Evolutionary conservation across 2,329 filamentous ascomycete genomes (phyloP), one percentile per base, ranked within the genome.

Genomic region (Pseudovirgaria hyperparasitica): DNA sequence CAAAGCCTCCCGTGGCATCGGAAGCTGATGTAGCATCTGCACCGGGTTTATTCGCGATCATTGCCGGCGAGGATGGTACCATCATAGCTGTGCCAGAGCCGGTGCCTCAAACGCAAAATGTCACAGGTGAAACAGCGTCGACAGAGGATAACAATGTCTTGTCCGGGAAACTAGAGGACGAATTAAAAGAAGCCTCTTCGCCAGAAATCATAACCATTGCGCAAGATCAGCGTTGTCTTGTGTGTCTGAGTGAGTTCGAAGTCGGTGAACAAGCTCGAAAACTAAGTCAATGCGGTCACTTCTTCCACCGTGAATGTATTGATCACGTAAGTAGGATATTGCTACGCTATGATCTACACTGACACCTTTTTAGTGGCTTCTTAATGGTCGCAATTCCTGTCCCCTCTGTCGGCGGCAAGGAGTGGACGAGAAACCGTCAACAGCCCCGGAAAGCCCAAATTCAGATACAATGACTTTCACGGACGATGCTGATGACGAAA

Each of bases 261-360:
- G 57, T 55, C 9, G 62, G 63, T 6, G 74, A 78, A 35, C 65
- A 74, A 40, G 63, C 70, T 14, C 60, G 74, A 32, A 65, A 67
- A 43, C 55, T 80, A 32, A 55, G 62, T 31, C 73, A 71, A 45
- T 80, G 74, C 54, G 65, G 65, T 24, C 74, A 80, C 47, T 45
- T 77, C 32, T 80, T 75, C 51, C 74, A 80, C 51, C 66, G 63
- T 37, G 67, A 76, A 39, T 80, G 74, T 48, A 78, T 80, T 47
- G 74, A 79, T 46, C 68, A 76, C 62, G 72, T 76, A 57, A 42
- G 63, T 44, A 20, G 6, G 15, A n/a, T 13, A 11, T 17, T 20
- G 9, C 13, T 23, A 13, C 14, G 7, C 13, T 16, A 11, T 19
- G 15, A 23, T 28, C 14, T 16, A 17, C 26, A 27, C 35, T 46